A percentile compares a stretch with the other conserved stretches of the same genome.
phyloP scores from a whole-genome alignment of 2,329 filamentous ascomycete genomes.

The Fusarium zealandicum region DNA sequence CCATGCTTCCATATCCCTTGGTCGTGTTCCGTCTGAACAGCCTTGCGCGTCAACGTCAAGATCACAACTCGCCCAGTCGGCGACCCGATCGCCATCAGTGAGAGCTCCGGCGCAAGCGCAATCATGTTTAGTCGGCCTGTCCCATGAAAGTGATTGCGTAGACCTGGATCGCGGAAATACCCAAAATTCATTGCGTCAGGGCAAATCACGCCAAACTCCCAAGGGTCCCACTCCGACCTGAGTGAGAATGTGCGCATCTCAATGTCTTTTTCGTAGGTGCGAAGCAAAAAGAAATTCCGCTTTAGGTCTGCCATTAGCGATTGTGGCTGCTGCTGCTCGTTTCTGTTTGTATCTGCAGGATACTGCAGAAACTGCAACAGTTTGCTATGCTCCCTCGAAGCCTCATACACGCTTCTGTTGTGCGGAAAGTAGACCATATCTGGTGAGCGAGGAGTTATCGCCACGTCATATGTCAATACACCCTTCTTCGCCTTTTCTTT shows the following conservation, averaged over 20 bases:
- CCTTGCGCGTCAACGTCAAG: conserved; percentile 59
- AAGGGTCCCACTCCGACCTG: conserved; percentile 21
- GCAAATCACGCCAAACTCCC: conserved; percentile 45
- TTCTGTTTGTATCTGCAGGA: conserved; percentile 21
- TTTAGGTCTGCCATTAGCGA: conserved; percentile 16
- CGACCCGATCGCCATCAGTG: conserved; percentile 71
- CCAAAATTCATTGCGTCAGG: conserved; percentile 43
- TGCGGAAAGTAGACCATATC: conserved; percentile 50
- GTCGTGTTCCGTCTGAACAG: conserved; percentile 29
- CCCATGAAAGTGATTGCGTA: conserved; percentile 42
- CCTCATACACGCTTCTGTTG: conserved; percentile 33
- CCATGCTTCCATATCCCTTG: conserved; percentile 47
- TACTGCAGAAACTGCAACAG: conserved; percentile 37
- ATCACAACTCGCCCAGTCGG: conserved; percentile 71
- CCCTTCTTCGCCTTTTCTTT: not conserved
- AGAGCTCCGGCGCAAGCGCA: conserved; percentile 71
- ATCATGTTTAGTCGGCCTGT: conserved; percentile 63
- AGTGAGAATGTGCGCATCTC: conserved; percentile 52
- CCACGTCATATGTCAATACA: not conserved
- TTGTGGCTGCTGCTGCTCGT: conserved; percentile 12
- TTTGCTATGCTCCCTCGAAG: conserved; percentile 17
- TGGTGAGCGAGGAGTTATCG: conserved; percentile 10
- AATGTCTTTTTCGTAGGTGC: conserved; percentile 57
- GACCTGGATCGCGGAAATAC: conserved; percentile 27
- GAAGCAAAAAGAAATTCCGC: conserved; percentile 49